Percentiles rank a stretch among this genome's conserved stretches.
phyloP scores from a whole-genome alignment of 352 stramenopile species.

The Blastocystis sp. region DNA sequence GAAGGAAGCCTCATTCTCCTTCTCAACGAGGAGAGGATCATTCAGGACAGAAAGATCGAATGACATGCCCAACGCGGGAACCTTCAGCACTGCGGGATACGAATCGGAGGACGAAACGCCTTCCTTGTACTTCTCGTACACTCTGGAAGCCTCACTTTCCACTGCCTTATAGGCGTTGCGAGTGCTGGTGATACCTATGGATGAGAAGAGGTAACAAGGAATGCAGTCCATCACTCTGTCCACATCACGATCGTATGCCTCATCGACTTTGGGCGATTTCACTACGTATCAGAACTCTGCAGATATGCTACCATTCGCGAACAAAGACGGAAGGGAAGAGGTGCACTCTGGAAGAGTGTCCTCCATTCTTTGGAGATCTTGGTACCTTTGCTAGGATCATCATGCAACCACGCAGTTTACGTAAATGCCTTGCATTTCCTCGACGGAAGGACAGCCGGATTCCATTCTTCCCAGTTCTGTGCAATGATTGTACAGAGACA shows the following conservation, averaged over 20 bases:
- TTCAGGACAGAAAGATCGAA: neutral
- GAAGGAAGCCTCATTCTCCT: neutral
- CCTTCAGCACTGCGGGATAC: neutral
- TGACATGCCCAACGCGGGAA: slow-evolving; percentile 1
- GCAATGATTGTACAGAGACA: neutral
- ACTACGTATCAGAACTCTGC: neutral
- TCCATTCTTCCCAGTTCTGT: no score
- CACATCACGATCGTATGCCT: neutral
- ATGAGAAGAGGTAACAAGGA: no score
- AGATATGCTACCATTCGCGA: neutral
- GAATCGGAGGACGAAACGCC: neutral
- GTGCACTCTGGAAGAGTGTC: slow-evolving; percentile 3
- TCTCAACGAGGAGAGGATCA: neutral
- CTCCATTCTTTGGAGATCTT: neutral
- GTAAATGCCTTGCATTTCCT: no score
- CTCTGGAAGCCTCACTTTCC: neutral
- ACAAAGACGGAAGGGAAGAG: neutral
- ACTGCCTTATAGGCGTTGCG: neutral
- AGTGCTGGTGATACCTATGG: no score
- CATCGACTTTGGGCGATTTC: neutral
- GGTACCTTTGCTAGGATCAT: neutral
- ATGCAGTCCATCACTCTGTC: neutral
- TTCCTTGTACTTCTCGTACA: neutral
- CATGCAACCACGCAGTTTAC: no score
- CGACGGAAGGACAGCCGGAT: no score